A percentile compares a stretch with the other conserved stretches of the same genome.
Evolutionary conservation across 208 protist genomes (phyloP).

Genomic region (Trypanosoma scelopori): DNA sequence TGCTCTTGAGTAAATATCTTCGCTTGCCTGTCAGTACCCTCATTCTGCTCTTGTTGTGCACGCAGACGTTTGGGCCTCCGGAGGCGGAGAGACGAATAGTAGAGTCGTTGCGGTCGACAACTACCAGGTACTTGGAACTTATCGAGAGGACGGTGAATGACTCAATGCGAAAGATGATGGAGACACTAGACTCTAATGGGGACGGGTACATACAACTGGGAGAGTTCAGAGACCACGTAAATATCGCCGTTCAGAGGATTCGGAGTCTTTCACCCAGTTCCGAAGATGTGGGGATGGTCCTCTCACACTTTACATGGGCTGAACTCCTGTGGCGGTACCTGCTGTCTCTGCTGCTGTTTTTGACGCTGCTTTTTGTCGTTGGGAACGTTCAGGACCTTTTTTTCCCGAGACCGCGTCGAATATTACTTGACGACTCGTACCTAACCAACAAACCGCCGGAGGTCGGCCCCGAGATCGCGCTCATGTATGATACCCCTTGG

Average conservation of each 20-base stretch:
- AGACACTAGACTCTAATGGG: conserved; percentile 28
- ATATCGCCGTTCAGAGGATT: conserved; percentile 2
- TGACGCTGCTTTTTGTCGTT: conserved; percentile 31
- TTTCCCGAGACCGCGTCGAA: conserved; percentile 31
- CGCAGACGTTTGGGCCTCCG: conserved; percentile 9
- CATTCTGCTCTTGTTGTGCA: conserved; percentile 16
- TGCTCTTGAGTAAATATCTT: conserved; percentile 23
- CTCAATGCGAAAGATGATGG: conserved; percentile 21
- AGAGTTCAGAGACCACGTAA: conserved; percentile 17
- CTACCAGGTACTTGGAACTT: conserved; percentile 5
- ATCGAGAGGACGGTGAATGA: conserved; percentile 14
- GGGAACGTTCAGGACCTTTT: conserved; percentile 52
- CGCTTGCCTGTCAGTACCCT: conserved; percentile 21
- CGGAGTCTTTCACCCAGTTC: not conserved
- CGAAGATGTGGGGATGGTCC: conserved; percentile 7
- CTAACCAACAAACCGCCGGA: conserved; percentile 47
- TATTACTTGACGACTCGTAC: conserved; percentile 67
- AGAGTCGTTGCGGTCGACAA: conserved; percentile 4
- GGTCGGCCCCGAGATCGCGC: conserved; percentile 53
- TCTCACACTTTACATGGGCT: conserved; percentile 24
- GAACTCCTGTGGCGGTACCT: conserved; percentile 26
- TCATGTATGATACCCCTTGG: conserved; percentile 78
- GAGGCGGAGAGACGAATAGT: conserved; percentile 11
- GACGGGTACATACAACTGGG: conserved; percentile 28
- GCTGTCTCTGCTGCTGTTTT: conserved; percentile 24